Evolutionary conservation across 2,329 filamentous ascomycete species (phyloP).

Genomic region (Emydomyces testavorans): DNA sequence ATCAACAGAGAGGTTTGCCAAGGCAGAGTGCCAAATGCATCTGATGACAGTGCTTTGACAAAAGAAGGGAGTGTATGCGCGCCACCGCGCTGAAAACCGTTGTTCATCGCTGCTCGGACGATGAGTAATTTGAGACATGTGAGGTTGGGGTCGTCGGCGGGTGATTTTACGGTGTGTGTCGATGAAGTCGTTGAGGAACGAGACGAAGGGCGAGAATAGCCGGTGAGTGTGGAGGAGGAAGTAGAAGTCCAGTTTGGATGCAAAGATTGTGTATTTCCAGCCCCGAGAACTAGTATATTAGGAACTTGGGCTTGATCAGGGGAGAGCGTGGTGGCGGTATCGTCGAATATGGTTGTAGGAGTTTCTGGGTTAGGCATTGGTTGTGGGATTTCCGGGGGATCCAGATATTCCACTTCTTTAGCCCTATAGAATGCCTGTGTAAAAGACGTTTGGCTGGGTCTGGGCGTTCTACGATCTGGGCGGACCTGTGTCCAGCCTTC

Average conservation of each 20-base stretch:
- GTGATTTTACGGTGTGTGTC: conserved; percentile 34
- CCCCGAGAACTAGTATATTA: conserved; percentile 78
- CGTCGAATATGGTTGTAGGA: conserved; percentile 89
- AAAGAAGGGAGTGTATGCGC: conserved; percentile 56
- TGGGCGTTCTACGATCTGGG: conserved; percentile 73
- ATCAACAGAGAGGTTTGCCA: conserved; percentile 62
- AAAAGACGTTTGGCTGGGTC: conserved; percentile 67
- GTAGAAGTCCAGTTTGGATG: conserved; percentile 55
- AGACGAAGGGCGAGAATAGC: conserved; percentile 57
- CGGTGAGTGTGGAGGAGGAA: conserved; percentile 63
- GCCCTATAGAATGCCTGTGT: conserved; percentile 46
- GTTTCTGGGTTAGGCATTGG: conserved; percentile 56
- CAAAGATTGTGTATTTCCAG: conserved; percentile 45
- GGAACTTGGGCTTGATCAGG: conserved; percentile 68
- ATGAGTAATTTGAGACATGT: conserved; percentile 67
- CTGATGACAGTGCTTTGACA: conserved; percentile 60
- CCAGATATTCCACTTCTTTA: conserved; percentile 31
- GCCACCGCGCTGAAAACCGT: conserved; percentile 58
- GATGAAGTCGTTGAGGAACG: conserved; percentile 35
- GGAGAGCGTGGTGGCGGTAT: conserved; percentile 66
- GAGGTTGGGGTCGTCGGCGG: conserved; percentile 61
- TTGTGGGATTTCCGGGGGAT: conserved; percentile 23
- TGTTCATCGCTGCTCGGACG: conserved; percentile 73
- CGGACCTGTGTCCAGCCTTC: conserved; percentile 84
- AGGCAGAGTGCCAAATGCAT: conserved; percentile 63